Conservation (phyloP, 208 protist species). For the Trypanosoma theileri region DNA sequence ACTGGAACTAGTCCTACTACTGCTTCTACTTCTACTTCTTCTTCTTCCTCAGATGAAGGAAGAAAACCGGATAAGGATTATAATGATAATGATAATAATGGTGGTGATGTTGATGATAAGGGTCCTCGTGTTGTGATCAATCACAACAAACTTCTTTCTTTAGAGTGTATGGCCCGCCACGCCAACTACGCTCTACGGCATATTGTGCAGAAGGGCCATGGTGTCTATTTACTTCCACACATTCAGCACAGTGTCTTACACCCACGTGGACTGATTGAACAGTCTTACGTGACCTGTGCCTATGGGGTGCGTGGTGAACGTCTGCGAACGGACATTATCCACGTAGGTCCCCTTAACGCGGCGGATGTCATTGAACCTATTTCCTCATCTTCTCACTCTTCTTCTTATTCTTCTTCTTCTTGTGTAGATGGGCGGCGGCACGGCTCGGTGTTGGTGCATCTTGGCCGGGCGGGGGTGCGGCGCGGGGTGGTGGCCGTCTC, state of each 20-base stretch:
- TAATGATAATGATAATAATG: neutral
- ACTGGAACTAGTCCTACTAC: neutral
- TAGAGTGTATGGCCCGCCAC: constrained; percentile 80
- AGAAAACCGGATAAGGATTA: neutral
- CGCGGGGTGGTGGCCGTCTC: constrained; percentile 81
- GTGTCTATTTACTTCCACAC: constrained; percentile 75
- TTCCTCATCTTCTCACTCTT: constrained; percentile 13
- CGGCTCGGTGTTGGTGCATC: too few relatives aligned
- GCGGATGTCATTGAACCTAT: constrained; percentile 56
- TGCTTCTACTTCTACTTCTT: constrained; percentile 70
- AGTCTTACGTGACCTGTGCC: constrained; percentile 79
- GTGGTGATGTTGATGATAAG: neutral
- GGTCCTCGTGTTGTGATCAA: constrained; percentile 53
- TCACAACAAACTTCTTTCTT: constrained; percentile 74
- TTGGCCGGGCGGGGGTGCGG: constrained; percentile 26
- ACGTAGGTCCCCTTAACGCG: constrained; percentile 77
- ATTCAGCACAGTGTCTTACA: constrained; percentile 77
- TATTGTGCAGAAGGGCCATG: constrained; percentile 86
- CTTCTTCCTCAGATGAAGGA: constrained; percentile 15
- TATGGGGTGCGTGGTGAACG: constrained; percentile 78
- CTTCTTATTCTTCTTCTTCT: too few relatives aligned
- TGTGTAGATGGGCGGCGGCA: too few relatives aligned
- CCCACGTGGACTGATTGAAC: constrained; percentile 79
- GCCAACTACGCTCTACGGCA: constrained; percentile 82
- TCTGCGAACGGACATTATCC: constrained; percentile 78